Percentiles rank a stretch among this genome's conserved stretches.
phyloP scores from a whole-genome alignment of 1,139 yeast genomes.

The Zygosaccharomyces sapae region DNA sequence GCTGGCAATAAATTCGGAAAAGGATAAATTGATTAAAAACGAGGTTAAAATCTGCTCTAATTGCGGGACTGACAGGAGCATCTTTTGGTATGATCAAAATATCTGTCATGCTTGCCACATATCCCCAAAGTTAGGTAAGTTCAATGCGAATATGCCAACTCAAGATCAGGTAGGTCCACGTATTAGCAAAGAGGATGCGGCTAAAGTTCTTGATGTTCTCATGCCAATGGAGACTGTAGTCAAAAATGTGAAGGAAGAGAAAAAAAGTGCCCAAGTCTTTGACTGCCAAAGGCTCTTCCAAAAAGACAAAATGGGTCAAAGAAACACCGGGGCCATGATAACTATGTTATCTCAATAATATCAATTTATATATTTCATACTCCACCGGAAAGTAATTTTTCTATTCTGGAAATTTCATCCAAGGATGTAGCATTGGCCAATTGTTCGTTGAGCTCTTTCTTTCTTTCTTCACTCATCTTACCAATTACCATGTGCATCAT shows the following conservation, averaged over 20 bases:
- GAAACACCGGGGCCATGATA: not conserved
- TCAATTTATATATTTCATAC: constrained; percentile 11
- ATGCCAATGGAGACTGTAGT: not conserved
- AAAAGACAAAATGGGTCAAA: not conserved
- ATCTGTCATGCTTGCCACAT: constrained; percentile 26
- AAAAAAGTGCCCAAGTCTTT: not conserved
- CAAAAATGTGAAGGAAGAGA: not conserved
- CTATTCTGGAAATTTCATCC: constrained; percentile 74
- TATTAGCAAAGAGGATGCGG: not conserved
- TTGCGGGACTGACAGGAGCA: constrained; percentile 16
- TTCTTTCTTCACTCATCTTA: constrained; percentile 52
- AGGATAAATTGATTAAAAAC: not conserved
- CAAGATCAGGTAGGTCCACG: not conserved
- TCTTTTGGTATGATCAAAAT: constrained; percentile 21
- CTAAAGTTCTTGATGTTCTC: not conserved
- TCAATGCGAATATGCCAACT: not conserved
- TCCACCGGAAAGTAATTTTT: constrained; percentile 39
- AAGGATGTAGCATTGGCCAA: constrained; percentile 61
- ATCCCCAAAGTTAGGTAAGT: constrained; percentile 1
- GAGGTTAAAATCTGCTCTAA: constrained; percentile 12
- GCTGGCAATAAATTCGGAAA: not conserved
- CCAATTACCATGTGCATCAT: constrained; percentile 36
- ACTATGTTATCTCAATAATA: not conserved
- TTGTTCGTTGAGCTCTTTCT: constrained; percentile 46
- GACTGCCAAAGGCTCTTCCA: not conserved